These are phyloP conservation scores for Rachicladosporium sp. DNA, from an alignment of 2,329 filamentous ascomycete genomes.

Conservation along the genomic window DNA sequence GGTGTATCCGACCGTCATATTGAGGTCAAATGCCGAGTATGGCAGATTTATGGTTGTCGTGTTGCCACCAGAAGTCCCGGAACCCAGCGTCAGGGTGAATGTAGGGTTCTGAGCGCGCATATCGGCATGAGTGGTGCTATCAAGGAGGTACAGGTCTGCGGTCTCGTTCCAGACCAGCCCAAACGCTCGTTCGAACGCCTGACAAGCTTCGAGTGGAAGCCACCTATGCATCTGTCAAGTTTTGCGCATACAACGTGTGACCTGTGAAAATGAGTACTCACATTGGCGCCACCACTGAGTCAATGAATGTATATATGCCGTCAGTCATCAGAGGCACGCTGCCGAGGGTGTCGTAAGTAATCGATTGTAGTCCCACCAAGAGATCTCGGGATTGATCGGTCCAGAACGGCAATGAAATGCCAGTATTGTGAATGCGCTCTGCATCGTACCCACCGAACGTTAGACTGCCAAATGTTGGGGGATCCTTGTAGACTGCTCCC, in stretches of 20 bases:
- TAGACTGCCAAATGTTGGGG: slow-evolving; percentile 19
- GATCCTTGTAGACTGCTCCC: slow-evolving; percentile 15
- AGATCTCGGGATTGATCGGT: slow-evolving; percentile 12
- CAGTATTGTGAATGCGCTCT: slow-evolving; percentile 22
- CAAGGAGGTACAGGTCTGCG: slow-evolving; percentile 24
- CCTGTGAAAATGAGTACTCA: slow-evolving; percentile 16
- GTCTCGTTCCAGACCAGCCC: slow-evolving; percentile 23
- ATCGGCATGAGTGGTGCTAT: slow-evolving; percentile 21
- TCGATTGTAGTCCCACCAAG: slow-evolving; percentile 11
- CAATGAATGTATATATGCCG: slow-evolving; percentile 19
- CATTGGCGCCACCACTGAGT: slow-evolving; percentile 25
- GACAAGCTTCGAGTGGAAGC: slow-evolving; percentile 24
- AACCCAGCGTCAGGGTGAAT: slow-evolving; percentile 27
- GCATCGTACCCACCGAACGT: slow-evolving; percentile 32
- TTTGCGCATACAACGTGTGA: slow-evolving; percentile 9
- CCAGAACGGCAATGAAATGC: slow-evolving; percentile 19
- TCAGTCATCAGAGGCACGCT: slow-evolving; percentile 13
- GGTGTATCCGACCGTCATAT: slow-evolving; percentile 9
- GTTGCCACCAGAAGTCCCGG: background rate
- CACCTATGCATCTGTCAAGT: slow-evolving; percentile 19
- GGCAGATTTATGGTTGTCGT: slow-evolving; percentile 21
- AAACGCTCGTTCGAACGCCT: slow-evolving; percentile 23
- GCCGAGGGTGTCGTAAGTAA: slow-evolving; percentile 12
- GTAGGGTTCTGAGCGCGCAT: slow-evolving; percentile 23
- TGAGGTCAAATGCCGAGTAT: slow-evolving; percentile 26